phyloP scores from a whole-genome alignment of 371 early-diverging fungal genomes.

The Fennellomyces sp. region DNA sequence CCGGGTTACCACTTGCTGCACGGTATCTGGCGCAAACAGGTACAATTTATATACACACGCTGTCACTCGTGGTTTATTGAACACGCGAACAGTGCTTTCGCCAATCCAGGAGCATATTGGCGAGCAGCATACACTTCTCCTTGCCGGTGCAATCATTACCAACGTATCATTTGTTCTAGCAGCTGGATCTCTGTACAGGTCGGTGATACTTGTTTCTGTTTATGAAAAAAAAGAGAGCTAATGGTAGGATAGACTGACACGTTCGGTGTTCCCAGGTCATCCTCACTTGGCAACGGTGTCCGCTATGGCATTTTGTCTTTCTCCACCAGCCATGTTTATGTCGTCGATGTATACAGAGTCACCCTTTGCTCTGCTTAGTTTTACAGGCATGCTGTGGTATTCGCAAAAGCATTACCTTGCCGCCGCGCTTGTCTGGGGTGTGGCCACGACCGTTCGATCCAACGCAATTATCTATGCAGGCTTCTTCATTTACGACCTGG shows the following conservation, averaged over 20 bases:
- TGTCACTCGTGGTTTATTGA: not conserved
- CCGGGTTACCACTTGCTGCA: slow-evolving; percentile 74
- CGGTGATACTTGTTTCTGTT: slow-evolving; percentile 2
- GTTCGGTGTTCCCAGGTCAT: slow-evolving; percentile 51
- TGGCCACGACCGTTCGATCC: slow-evolving; percentile 71
- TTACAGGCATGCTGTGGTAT: slow-evolving; percentile 74
- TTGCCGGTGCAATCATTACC: slow-evolving; percentile 73
- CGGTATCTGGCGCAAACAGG: slow-evolving; percentile 52
- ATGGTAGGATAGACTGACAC: slow-evolving; percentile 39
- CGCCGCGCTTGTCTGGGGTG: slow-evolving; percentile 57
- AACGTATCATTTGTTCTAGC: slow-evolving; percentile 82
- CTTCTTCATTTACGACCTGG: slow-evolving; percentile 72
- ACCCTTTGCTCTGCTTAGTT: slow-evolving; percentile 79
- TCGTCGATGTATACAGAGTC: slow-evolving; percentile 90
- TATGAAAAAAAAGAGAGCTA: not conserved
- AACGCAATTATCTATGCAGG: slow-evolving; percentile 85
- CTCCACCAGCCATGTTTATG: slow-evolving; percentile 87
- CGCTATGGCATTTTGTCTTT: slow-evolving; percentile 73
- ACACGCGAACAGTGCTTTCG: slow-evolving; percentile 29
- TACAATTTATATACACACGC: slow-evolving; percentile 11
- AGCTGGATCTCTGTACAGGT: slow-evolving; percentile 74
- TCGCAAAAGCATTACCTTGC: slow-evolving; percentile 37
- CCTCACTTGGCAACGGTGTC: slow-evolving; percentile 61
- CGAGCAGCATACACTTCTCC: slow-evolving; percentile 44
- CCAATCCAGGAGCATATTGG: slow-evolving; percentile 51